Base-by-base conservation (phyloP, 31 red algal species). In the Odonthalia washingtoniensis region DNA sequence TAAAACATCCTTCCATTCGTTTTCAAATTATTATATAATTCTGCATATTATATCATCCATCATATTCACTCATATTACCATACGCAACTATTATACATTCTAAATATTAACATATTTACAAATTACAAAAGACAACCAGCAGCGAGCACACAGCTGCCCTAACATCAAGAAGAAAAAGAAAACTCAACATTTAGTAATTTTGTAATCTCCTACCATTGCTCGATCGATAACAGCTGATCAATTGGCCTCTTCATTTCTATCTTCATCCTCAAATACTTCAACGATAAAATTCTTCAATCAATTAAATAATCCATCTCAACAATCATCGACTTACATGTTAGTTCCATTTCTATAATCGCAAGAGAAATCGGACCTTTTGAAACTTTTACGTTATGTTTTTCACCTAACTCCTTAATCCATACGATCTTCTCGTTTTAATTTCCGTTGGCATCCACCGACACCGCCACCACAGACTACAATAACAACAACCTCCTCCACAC, bases 161-260 rank as follows among this genome's bases (percentile, higher is more conserved):
- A n/a, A n/a, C n/a, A n/a, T n/a, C n/a, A n/a, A n/a, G n/a, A n/a
- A n/a, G n/a, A n/a, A n/a, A n/a, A n/a, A n/a, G n/a, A n/a, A n/a
- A n/a, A n/a, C n/a, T n/a, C n/a, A n/a, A n/a, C n/a, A n/a, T n/a
- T n/a, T n/a, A n/a, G n/a, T n/a, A n/a, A 91, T 91, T 79, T 70
- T 80, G 38, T 78, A 79, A 18, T 79, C 90, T 64, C 28, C 77
- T 40, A 73, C 74, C 45, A 82, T 92, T 43, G 90, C 87, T n/a
- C 90, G 90, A 77, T 92, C 90, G 39, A 74, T 92, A 66, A 87
- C 90, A 49, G 90, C 90, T 21, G 90, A 92, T 78, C 82, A 92
- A 70, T 68, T 87, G 12, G 90, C 53, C 46, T 87, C 90, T 77
- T 35, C 83, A 24, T 69, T 86, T 21, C 62, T 67, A 39, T n/a